These are phyloP conservation scores for Microbotryum intermedium DNA, from an alignment of 1,284 basidiomycete genomes.

Conservation along the genomic window DNA sequence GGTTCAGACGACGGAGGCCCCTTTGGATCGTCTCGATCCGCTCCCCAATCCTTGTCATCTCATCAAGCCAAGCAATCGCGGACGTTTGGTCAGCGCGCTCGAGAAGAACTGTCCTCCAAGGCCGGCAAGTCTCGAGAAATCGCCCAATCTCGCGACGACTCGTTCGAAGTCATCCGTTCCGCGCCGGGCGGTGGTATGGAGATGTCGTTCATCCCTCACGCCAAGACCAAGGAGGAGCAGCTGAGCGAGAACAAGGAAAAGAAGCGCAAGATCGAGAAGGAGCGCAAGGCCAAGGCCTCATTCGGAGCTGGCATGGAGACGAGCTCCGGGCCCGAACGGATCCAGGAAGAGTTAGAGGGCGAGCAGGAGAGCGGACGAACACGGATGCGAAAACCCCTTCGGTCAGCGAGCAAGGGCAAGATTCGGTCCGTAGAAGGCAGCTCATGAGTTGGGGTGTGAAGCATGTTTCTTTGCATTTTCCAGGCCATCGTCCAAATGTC, in stretches of 20 bases:
- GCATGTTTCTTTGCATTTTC: too few species aligned
- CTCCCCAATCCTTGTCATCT: conserved; percentile 16
- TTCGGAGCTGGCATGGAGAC: conserved; percentile 81
- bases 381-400: conserved; percentile 20
- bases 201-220: conserved; percentile 44
- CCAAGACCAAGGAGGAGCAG: conserved; percentile 35
- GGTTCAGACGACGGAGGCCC: conserved; percentile 22
- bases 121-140: not conserved
- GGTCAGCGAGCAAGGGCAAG: not conserved
- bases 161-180: conserved; percentile 20
- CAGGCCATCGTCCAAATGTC: too few species aligned
- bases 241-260: conserved; percentile 42
- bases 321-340: conserved; percentile 43
- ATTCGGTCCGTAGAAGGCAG: too few species aligned
- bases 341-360: conserved; percentile 14
- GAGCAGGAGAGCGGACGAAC: conserved; percentile 22
- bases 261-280: conserved; percentile 57
- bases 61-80: conserved; percentile 5
- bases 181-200: conserved; percentile 45
- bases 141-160: not conserved
- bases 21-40: not conserved
- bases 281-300: conserved; percentile 38
- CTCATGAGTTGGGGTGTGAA: too few species aligned
- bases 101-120: conserved; percentile 12
- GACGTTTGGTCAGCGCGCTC: conserved; percentile 27